Base-by-base conservation (phyloP, 1,139 yeast genomes). In the Geotrichum citri-aurantii region DNA sequence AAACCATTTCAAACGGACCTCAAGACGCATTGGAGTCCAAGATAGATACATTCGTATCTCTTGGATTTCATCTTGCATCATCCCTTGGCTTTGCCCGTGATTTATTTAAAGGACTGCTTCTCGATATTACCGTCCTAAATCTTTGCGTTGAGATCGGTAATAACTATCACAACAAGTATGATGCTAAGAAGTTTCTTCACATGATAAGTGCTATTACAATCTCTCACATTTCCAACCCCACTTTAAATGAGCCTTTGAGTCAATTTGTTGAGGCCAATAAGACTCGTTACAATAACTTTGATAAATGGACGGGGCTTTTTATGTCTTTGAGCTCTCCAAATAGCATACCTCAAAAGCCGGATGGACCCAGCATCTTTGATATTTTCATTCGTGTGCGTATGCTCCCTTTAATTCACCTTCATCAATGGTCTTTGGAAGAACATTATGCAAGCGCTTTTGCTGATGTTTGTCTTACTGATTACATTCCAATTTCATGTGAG, bases 281-380 rank as follows among this genome's bases (percentile, higher is more conserved):
- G 17, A 27, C 24, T 17, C 33, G 31, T 7, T 50, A 19, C 27
- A 47, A 50, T 12, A 40, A 27, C 24, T 50, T 26, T 44, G 54
- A 55, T 19, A 55, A 49, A 42, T 50, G 53, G 53, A 55, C 57
- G 11, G 29, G 29, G 29, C 29, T 55, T 12, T 55, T 55, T 19
- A 44, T 49, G 33, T 42, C 50, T 2, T 24, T 49, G 42, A 19
- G 50, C 19, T 50, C 57, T 14, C 33, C 51, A 3, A 55, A 44
- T 31, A 21, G 7, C 23, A 26, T 42, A 8, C 50, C 50, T 21
- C 29, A 27, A 11, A 46, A 42, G 8, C 50, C 58, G 5, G 54
- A 55, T 23, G 48, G 27, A 17, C 58, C 58, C 2, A 47, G 48
- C 40, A 37, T 55, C 31, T 50, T 55, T 50, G 55, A 50, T 12